Conservation (phyloP, 805 yeast species). For the Metschnikowia bowlesiae region DNA sequence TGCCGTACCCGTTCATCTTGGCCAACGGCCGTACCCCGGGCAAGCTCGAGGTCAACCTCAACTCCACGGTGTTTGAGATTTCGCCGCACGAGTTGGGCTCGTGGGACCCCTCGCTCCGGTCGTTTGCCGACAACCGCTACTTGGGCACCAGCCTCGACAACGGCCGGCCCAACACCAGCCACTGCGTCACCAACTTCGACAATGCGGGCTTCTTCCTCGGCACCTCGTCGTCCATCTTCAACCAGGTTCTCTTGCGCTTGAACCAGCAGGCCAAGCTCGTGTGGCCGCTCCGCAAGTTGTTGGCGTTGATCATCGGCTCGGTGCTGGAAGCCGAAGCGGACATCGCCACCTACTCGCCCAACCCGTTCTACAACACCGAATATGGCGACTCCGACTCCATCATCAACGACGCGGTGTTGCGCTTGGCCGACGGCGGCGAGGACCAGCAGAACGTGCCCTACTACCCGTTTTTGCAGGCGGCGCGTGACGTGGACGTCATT, state of each 20-base stretch:
- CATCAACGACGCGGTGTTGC: constrained; percentile 35
- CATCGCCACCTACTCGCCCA: constrained; percentile 67
- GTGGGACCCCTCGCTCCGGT: constrained; percentile 37
- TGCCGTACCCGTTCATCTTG: constrained; percentile 70
- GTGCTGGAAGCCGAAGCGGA: constrained; percentile 54
- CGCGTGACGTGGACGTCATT: constrained; percentile 57
- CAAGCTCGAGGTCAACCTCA: constrained; percentile 48
- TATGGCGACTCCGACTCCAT: constrained; percentile 35
- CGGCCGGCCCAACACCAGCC: constrained; percentile 15
- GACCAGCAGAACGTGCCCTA: constrained; percentile 70
- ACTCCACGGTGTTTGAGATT: constrained; percentile 56
- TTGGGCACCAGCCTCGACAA: constrained; percentile 25
- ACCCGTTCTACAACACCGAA: constrained; percentile 53
- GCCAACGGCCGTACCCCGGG: constrained; percentile 64
- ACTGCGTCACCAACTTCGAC: constrained; percentile 30
- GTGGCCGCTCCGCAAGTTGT: constrained; percentile 19
- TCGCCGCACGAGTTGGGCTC: constrained; percentile 39
- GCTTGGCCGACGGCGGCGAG: constrained; percentile 76
- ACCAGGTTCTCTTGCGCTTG: constrained; percentile 55
- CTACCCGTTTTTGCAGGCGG: constrained; percentile 58
- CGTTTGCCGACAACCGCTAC: constrained; percentile 28
- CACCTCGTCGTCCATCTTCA: constrained; percentile 78
- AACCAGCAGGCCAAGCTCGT: constrained; percentile 32
- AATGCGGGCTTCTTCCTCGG: constrained; percentile 73
- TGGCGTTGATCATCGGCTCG: constrained; percentile 21